Base-by-base conservation (phyloP, 768 basidiomycete species). In the Lactarius tabidus region DNA sequence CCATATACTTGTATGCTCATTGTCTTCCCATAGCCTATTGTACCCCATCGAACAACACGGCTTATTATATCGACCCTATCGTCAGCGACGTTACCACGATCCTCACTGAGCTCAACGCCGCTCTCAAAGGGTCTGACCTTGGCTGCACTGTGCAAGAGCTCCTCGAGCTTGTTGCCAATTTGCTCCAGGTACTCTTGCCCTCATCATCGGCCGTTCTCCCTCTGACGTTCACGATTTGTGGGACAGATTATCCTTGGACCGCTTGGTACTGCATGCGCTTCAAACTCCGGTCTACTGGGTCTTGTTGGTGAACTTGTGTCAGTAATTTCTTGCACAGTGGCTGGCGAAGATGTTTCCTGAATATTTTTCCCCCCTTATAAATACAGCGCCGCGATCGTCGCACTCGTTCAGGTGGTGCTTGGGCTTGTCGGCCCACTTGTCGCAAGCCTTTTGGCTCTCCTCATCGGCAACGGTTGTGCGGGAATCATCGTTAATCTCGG, bases 381-480 rank as follows among this genome's bases (percentile, higher is more conserved):
- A 58, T 39, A 10, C 20, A 66, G 65, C 3, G 12, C 38, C 31
- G 17, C 41, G 6, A 9, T 54, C 9, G 39, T 66, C n/a, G 9
- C 43, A 54, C 60, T 66, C 17, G 41, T 66, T 38, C 14, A 66
- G 1, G 65, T 58, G 12, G 57, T 62, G 33, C 51, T 66, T 36
- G 39, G n/a, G 18, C 56, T 66, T 31, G 60, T 58, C 12, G 65
- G 57, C 23, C 57, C 12, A 9, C 33, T 53, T 4, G 55, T 66
- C 23, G 17, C 12, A 12, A 29, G 62, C 20, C 65, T 66, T 17
- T 29, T 62, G 6, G 5, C 31, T 53, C 60, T 66, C 28, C 65
- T 66, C 60, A 35, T 66, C n/a, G 26, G 51, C 18, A 66, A 66
- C 29, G 60, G 60, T 43, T 66, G 60, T 18, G 60, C 35, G 15